Evolutionary conservation across 2,329 filamentous ascomycete species (phyloP), one percentile per base, ranked within the genome.

Genomic region (Dothiorella sarmentorum): DNA sequence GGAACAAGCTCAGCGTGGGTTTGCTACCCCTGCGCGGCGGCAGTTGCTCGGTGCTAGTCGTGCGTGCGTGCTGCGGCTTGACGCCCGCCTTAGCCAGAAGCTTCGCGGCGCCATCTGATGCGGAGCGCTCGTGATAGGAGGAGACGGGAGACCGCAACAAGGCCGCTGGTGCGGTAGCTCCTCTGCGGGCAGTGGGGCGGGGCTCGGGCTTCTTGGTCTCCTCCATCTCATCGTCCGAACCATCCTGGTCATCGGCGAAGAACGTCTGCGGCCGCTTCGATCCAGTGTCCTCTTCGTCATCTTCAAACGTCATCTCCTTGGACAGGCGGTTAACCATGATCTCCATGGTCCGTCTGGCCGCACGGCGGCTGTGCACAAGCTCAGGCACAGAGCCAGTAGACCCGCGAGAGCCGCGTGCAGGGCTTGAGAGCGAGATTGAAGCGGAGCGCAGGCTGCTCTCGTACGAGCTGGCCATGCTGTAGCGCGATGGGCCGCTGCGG

Each of bases 381-480:
- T 75, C 72, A 15, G 72, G 72, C 13, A 75, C 61, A 52, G 71
- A 73, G 18, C 71, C 71, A 27, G 69, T 68, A 22, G 72, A 75
- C 61, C 71, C 70, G 27, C 69, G 70, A 44, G 71, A 73, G 29
- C 69, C 70, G 29, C 70, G 68, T 10, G 70, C 57, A 3, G 69
- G 68, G 15, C 70, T 69, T 55, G 65, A 69, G 67, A 71, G 69
- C 4, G 70, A 67, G 24, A 67, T 66, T 15, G 68, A 70, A 6
- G 67, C 69, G 6, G 80, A 82, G 55, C 80, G 71, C 38, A 82
- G 75, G 62, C 82, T 77, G 66, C 80, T 83, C 65, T 83, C 80
- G 59, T 82, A 80, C 4, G 81, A 83, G 66, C 80, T 82, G 22
- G 38, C 57, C 62, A 82, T 82, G 73, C 80, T 83, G 53, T 81